phyloP scores from a whole-genome alignment of 768 basidiomycete genomes.

The Russula ochroleuca region DNA sequence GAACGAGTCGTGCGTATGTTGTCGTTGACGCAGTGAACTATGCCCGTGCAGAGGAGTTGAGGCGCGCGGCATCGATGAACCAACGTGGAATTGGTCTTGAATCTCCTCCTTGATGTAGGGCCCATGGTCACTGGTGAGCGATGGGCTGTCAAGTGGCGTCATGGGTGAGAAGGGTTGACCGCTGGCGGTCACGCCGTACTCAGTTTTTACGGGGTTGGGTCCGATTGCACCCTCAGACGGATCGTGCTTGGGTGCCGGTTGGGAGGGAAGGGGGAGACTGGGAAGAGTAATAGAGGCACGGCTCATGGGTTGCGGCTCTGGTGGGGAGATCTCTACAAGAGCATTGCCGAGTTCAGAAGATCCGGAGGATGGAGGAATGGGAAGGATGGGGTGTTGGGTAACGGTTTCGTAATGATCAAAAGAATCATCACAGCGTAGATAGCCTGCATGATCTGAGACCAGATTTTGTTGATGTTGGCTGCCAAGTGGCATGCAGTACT shows the following conservation, averaged over 20 bases:
- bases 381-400: neutral
- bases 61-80: constrained; percentile 9
- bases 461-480: constrained; percentile 13
- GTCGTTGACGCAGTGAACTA: constrained; percentile 8
- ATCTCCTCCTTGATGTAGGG: constrained; percentile 16
- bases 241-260: neutral
- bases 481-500: neutral
- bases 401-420: constrained; percentile 4
- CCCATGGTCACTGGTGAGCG: constrained; percentile 1
- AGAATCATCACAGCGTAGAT: constrained; percentile 1
- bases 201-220: constrained; percentile 12
- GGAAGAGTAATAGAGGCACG: constrained; percentile 13
- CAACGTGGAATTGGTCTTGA: neutral
- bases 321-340: constrained; percentile 14
- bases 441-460: neutral
- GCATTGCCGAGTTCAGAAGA: constrained; percentile 26
- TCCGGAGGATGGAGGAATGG: constrained; percentile 7
- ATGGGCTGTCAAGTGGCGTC: constrained; percentile 1
- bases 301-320: constrained; percentile 1
- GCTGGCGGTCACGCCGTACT: neutral
- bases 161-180: constrained; percentile 14
- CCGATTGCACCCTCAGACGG: neutral
- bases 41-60: constrained; percentile 3
- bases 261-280: neutral
- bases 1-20: constrained; percentile 11